Evolutionary conservation across 805 yeast species (phyloP).

Genomic region (Sugiyamaella boreocaroliniensis): DNA sequence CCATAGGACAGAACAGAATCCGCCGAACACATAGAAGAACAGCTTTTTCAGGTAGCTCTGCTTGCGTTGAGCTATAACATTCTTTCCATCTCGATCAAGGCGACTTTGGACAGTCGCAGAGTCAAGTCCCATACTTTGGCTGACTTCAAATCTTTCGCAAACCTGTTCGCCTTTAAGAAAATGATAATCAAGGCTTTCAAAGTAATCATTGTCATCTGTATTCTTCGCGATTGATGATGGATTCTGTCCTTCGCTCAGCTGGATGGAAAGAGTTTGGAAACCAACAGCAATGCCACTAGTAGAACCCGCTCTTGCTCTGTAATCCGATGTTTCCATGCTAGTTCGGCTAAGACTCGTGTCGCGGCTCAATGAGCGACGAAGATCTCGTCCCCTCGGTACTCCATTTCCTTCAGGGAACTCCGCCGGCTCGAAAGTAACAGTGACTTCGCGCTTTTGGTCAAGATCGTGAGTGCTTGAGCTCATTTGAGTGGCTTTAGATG

Average conservation of each 20-base stretch:
- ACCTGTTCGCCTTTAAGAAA: background rate
- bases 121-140: constrained; percentile 6
- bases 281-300: background rate
- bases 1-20: constrained; percentile 41
- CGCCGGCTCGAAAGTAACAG: background rate
- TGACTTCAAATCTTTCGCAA: constrained; percentile 11
- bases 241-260: constrained; percentile 8
- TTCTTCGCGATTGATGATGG: background rate
- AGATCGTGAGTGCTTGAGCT: too few species aligned
- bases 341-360: background rate
- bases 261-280: constrained; percentile 11
- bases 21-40: constrained; percentile 41
- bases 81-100: constrained; percentile 11
- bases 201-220: constrained; percentile 4
- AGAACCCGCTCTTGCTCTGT: background rate
- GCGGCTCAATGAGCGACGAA: background rate
- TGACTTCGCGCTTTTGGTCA: too few species aligned
- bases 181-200: constrained; percentile 13
- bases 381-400: background rate
- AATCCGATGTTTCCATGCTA: background rate
- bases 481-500: too few species aligned
- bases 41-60: constrained; percentile 27
- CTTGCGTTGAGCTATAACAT: constrained; percentile 6
- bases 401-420: background rate
- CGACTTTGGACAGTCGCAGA: background rate